Base-by-base conservation (phyloP, 2,329 filamentous ascomycete species). In the Gliomastix tumulicola region DNA sequence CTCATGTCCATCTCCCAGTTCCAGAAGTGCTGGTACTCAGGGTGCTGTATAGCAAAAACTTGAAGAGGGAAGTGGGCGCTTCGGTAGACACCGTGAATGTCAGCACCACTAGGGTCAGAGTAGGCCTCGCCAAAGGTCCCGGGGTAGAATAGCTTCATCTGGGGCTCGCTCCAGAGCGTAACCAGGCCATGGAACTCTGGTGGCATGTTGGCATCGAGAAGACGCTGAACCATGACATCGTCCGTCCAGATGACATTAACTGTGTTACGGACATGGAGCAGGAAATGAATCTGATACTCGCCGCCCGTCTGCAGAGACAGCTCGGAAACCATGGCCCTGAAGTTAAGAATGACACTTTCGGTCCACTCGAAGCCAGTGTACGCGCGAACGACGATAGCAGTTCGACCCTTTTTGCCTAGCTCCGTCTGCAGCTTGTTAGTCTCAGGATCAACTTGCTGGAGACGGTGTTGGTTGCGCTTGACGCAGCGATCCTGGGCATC, bases 221-320 rank as follows among this genome's bases (percentile, higher is more conserved):
- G 75, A 13, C 74, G 69, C 47, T 88, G 74, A 40, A 88, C 86
- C 0, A 79, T 82, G 21, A 74, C 70, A 15, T 84, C 76, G 49
- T 92, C 86, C 1, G 85, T 78, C 84, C 84, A 94, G 46, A 94
- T 87, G 31, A 82, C 84, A 30, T 81, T 64, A 49, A 84, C 77
- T 47, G 84, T 74, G 55, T 94, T 83, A 49, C 86, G 87, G 45
- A 94, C 85, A 47, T 94, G 87, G 27, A 94, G 73, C 23, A 94
- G 68, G 53, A 95, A 88, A 56, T 92, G 86, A 4, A 94, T 71
- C 5, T 75, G 73, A 49, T 92, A 94, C 55, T 94, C 86, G 32
- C 83, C 85, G 21, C 87, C 86, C 1, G 85, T 89, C 38, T 77
- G 69, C 34, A 95, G 65, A 7, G 81, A 78, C 9, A 94, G 68